Base-by-base conservation (phyloP, 192 early-diverging fungal species). In the Entomortierella beljakovae region DNA sequence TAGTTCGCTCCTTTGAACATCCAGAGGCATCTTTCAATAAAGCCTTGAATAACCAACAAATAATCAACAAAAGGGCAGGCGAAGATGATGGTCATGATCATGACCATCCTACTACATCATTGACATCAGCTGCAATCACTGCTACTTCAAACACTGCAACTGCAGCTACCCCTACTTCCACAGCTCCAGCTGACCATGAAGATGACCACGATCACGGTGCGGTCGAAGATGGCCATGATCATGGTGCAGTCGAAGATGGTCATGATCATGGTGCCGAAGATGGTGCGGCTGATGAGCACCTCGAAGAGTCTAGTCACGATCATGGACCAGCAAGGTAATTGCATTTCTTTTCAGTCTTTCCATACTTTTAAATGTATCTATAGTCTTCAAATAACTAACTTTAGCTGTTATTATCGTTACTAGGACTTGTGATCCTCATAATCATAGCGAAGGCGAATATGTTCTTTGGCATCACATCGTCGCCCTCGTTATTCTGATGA, bases 401-500 rank as follows among this genome's bases (percentile, higher is more conserved):
- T 13, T 38, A 38, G 13, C 37, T 8, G 37, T 8, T 38, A 38
- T 13, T 13, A 38, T 38, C 6, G 6, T 38, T 38, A 28, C 32
- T 29, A 75, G 72, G 28, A 62, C 59, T 16, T 75, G 72, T 28
- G 72, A 75, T 2, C 20, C 62, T 10, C 62, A 73, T 31, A 52
- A 57, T 43, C 72, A 75, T 18, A 52, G 61, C 50, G 64, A 75
- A n/a, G 69, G 64, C 58, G 64, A 67, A 20, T 75, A 75, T 35
- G 51, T 75, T 22, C 32, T 75, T 3, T 75, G 72, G 72, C 64
- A 75, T n/a, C 89, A 89, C 57, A 84, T 89, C 23, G 83, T 81
- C 64, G 86, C 77, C 0, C 81, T 90, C 38, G 81, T 90, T 33
- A 85, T 90, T 7, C 86, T 90, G 37, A 71, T 85, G 11, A 65